Evolutionary conservation across 2,329 filamentous ascomycete species (phyloP), one percentile per base, ranked within the genome.

Genomic region (Fusarium tanahbumbuense): DNA sequence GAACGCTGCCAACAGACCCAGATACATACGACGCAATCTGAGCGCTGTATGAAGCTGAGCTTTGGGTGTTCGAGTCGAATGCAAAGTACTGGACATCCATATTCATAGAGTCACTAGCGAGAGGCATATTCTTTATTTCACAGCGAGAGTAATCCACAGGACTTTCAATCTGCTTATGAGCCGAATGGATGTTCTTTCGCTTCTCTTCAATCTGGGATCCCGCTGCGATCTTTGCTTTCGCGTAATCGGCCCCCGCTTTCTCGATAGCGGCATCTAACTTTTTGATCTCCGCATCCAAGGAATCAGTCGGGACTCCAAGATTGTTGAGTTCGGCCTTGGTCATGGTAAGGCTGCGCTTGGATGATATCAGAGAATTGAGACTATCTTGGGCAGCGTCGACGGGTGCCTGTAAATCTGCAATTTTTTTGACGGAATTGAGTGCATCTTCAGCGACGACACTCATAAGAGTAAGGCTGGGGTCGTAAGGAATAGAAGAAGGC

Each of bases 61-160:
- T 48, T 11, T 56, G n/a, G 0, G 23, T n/a, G 3, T 49, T 60
- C 0, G 55, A 41, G 18, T 70, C 56, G 15, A 57, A 59, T 0
- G 57, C 46, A 44, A 71, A 71, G 27, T 50, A 70, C 52, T 70
- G 57, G 0, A 73, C 63, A 6, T 70, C 68, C 55, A 71, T 73
- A 32, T 71, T 73, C 45, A 71, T 54, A 0, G 60, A 44, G 27
- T 70, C 63, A 20, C 25, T 23, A 20, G 68, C 57, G 0, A 73
- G 47, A 5, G 70, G 60, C 32, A 71, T 56, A 0, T 40, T 28
- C 41, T 64, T 73, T 20, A 71, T 66, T 42, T 71, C 32, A 4
- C 52, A 55, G 12, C 47, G 52, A 64, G 3, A 7, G 27, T 63
- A 64, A 41, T 70, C 68, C 11, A 73, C 55, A 0, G 68, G 70